phyloP scores from a whole-genome alignment of 148 eudicot species.

The Nyssa sinensis region DNA sequence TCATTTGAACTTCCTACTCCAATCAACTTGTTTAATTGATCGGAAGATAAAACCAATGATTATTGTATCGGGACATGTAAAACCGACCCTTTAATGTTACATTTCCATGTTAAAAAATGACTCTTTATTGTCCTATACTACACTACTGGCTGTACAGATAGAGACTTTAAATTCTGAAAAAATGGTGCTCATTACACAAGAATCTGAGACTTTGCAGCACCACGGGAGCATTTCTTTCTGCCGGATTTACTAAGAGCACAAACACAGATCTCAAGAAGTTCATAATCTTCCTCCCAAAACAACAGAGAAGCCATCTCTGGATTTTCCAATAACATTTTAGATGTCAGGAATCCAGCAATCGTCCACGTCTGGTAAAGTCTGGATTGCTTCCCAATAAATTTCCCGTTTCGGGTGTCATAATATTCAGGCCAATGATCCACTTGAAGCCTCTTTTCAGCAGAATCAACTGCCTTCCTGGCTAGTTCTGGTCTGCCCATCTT shows the following conservation, averaged over 20 bases:
- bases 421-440: conserved; percentile 87
- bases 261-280: conserved; percentile 83
- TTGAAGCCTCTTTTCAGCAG: conserved; percentile 66
- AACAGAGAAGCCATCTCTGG: conserved; percentile 72
- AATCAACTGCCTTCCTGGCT: conserved; percentile 66
- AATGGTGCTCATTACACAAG: conserved; percentile 30
- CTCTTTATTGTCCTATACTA: neutral
- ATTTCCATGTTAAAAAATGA: neutral
- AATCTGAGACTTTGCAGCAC: conserved; percentile 77
- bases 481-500: conserved; percentile 85
- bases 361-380: conserved; percentile 96
- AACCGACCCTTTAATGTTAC: neutral
- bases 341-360: conserved; percentile 74
- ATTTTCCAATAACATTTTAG: conserved; percentile 74
- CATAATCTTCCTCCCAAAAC: conserved; percentile 92
- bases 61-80: neutral
- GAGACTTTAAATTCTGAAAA: neutral
- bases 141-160: neutral
- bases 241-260: conserved; percentile 64
- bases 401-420: conserved; percentile 81
- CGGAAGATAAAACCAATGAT: neutral
- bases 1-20: neutral
- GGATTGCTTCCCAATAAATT: conserved; percentile 85
- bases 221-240: conserved; percentile 79
- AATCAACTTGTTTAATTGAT: conserved; percentile 15